phyloP scores from a whole-genome alignment of 2,329 filamentous ascomycete species.

The Nothomitra cinnamomea region DNA sequence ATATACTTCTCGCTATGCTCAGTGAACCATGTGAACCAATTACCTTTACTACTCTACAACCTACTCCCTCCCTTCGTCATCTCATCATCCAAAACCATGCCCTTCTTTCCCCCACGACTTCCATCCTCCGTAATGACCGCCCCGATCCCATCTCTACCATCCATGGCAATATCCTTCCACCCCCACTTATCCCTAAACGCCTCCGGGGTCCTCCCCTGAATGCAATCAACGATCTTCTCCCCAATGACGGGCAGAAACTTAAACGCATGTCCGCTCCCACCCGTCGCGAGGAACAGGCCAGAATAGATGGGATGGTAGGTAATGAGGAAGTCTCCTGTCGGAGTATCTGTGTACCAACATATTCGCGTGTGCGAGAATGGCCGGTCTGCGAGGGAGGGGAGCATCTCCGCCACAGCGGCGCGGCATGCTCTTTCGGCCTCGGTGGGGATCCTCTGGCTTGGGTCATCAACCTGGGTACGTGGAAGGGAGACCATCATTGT shows the following conservation, averaged over 20 bases:
- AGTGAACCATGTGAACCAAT: background rate
- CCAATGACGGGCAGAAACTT: slow-evolving; percentile 54
- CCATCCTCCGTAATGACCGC: slow-evolving; percentile 21
- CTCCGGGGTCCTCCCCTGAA: slow-evolving; percentile 26
- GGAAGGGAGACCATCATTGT: slow-evolving; percentile 30
- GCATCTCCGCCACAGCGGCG: slow-evolving; percentile 39
- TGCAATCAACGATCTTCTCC: slow-evolving; percentile 39
- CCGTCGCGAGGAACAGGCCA: slow-evolving; percentile 43
- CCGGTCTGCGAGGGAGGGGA: slow-evolving; percentile 41
- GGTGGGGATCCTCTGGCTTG: slow-evolving; percentile 28
- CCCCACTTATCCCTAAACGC: slow-evolving; percentile 47
- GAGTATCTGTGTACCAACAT: slow-evolving; percentile 65
- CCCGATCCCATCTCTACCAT: too few species aligned
- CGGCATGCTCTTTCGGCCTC: slow-evolving; percentile 48
- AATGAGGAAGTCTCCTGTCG: slow-evolving; percentile 53
- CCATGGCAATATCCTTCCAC: slow-evolving; percentile 25
- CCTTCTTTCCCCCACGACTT: slow-evolving; percentile 21
- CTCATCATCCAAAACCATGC: slow-evolving; percentile 21
- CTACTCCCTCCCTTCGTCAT: slow-evolving; percentile 11
- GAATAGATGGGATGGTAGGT: slow-evolving; percentile 47
- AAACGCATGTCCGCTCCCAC: slow-evolving; percentile 48
- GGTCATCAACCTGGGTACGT: slow-evolving; percentile 29
- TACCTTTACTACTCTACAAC: background rate
- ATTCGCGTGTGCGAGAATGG: slow-evolving; percentile 45
- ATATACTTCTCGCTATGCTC: too few species aligned